A percentile compares a stretch with the other conserved stretches of the same genome.
phyloP scores from a whole-genome alignment of 805 yeast genomes.

The Suhomyces sp. region DNA sequence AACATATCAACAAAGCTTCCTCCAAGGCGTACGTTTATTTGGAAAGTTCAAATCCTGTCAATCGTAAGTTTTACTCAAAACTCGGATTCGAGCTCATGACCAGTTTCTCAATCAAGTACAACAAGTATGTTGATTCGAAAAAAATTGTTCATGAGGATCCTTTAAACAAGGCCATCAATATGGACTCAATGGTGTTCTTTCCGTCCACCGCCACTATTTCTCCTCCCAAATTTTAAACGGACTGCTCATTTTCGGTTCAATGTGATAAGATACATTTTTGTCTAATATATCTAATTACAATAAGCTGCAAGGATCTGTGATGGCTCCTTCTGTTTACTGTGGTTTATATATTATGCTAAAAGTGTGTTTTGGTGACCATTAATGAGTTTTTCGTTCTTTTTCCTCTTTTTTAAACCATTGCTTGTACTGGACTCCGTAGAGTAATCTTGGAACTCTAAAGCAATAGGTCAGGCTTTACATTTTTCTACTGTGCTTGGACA shows the following conservation, averaged over 20 bases:
- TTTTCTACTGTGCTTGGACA: neutral
- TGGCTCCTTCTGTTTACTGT: slow-evolving; percentile 14
- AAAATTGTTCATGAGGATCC: slow-evolving; percentile 10
- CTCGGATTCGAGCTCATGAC: slow-evolving; percentile 45
- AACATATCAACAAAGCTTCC: slow-evolving; percentile 33
- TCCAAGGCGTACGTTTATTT: slow-evolving; percentile 39
- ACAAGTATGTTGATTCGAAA: slow-evolving; percentile 16
- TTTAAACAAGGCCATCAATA: slow-evolving; percentile 11
- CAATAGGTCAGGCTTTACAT: neutral
- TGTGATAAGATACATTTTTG: slow-evolving; percentile 14
- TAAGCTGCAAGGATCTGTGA: slow-evolving; percentile 13
- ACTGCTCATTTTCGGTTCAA: slow-evolving; percentile 5
- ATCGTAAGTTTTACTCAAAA: slow-evolving; percentile 51
- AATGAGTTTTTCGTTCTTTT: slow-evolving; percentile 2
- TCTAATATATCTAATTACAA: slow-evolving; percentile 15
- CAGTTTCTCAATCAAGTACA: slow-evolving; percentile 29
- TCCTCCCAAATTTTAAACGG: slow-evolving; percentile 5
- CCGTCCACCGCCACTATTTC: slow-evolving; percentile 4
- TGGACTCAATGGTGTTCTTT: slow-evolving; percentile 15
- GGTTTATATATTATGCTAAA: slow-evolving; percentile 16
- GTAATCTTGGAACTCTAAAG: neutral
- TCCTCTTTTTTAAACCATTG: neutral
- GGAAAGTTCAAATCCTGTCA: slow-evolving; percentile 55
- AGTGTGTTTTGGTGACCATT: slow-evolving; percentile 10
- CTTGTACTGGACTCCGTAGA: neutral